Conservation (phyloP, 2,329 filamentous ascomycete genomes). For the Diaporthe humulicola region DNA sequence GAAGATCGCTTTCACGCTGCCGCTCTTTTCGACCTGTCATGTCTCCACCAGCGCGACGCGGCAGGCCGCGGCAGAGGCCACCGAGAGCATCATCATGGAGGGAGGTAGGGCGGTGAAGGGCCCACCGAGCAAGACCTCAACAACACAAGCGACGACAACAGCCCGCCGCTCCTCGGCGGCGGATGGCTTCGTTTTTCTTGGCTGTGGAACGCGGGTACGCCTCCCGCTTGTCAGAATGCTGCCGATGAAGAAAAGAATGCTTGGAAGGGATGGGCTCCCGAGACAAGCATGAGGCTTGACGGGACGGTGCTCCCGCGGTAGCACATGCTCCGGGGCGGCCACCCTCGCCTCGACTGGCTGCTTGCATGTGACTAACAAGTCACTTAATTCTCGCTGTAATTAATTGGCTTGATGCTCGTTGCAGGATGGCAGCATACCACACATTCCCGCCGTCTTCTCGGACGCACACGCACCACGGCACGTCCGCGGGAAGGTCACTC, state of each 20-base stretch:
- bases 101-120: not conserved
- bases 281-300: constrained; percentile 2
- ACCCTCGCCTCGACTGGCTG: not conserved
- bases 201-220: constrained; percentile 13
- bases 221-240: not conserved
- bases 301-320: constrained; percentile 18
- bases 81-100: not conserved
- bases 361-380: not conserved
- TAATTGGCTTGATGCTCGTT: not conserved
- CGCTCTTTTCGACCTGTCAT: not conserved
- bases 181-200: not conserved
- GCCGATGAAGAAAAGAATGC: not conserved
- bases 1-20: not conserved
- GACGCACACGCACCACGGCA: constrained; percentile 10
- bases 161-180: not conserved
- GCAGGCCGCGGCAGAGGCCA: not conserved
- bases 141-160: not conserved
- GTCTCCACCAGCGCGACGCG: not conserved
- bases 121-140: not conserved
- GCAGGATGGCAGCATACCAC: not conserved
- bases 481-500: not conserved
- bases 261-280: not conserved
- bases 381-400: not conserved
- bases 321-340: not conserved
- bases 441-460: not conserved